Evolutionary conservation across 2,329 filamentous ascomycete species (phyloP).

Genomic region (Incumbomyces delicatus): DNA sequence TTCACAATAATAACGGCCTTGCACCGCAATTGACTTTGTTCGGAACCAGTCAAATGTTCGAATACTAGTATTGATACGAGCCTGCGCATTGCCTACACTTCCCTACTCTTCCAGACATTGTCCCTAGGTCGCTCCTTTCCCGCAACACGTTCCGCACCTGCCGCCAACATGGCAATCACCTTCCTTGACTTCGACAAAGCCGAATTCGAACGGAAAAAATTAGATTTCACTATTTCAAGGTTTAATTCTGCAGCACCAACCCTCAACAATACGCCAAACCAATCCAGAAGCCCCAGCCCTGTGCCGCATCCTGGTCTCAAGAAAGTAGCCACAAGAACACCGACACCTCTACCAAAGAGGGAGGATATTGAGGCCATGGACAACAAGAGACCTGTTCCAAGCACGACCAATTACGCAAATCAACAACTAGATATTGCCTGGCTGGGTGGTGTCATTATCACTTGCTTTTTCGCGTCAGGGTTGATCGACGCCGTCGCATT

Average conservation of each 20-base stretch:
- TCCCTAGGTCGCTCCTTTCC: background rate
- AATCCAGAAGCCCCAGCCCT: constrained; percentile 4
- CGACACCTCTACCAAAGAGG: background rate
- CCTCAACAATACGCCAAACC: constrained; percentile 6
- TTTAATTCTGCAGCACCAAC: constrained; percentile 6
- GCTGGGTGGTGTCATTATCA: constrained; percentile 20
- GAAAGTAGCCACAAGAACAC: background rate
- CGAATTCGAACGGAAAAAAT: constrained; percentile 3
- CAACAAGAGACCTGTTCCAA: background rate
- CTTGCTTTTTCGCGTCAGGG: constrained; percentile 34
- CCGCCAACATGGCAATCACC: constrained; percentile 1
- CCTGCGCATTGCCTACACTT: background rate
- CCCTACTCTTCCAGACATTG: too few relatives aligned
- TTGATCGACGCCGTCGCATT: constrained; percentile 37
- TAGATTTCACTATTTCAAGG: background rate
- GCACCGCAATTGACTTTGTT: too few relatives aligned
- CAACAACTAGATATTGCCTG: constrained; percentile 14
- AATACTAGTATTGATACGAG: background rate
- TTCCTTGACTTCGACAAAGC: constrained; percentile 1
- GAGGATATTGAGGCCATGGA: background rate
- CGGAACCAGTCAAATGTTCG: too few relatives aligned
- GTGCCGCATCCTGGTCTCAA: background rate
- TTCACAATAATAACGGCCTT: too few relatives aligned
- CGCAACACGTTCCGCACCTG: background rate
- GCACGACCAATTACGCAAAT: constrained; percentile 10